These are phyloP conservation scores for Carex myosuroides DNA, from an alignment of 176 grass and related monocot species.

Conservation along the genomic window DNA sequence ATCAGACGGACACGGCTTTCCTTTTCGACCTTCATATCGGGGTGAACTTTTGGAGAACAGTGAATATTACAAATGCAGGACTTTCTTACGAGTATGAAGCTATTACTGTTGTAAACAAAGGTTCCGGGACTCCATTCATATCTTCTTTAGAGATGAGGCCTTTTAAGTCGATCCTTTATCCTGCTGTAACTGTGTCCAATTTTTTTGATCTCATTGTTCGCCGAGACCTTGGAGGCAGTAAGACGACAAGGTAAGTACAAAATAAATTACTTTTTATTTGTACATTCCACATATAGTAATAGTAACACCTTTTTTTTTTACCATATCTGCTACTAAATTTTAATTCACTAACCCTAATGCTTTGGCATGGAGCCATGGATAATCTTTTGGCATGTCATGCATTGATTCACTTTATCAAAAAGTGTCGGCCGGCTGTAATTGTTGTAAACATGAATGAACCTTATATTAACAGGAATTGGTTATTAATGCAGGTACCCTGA, in stretches of 20 bases:
- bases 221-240: not conserved
- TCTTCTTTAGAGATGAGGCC: slow-evolving; percentile 22
- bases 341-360: too few species aligned
- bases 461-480: too few species aligned
- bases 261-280: too few species aligned
- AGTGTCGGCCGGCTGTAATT: too few species aligned
- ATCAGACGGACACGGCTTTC: not conserved
- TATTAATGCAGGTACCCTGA: not conserved
- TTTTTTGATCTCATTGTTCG: not conserved
- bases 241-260: not conserved
- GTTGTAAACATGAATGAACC: too few species aligned
- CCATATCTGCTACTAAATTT: too few species aligned
- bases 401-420: too few species aligned
- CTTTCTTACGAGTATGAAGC: not conserved
- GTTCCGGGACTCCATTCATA: slow-evolving; percentile 9
- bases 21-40: slow-evolving; percentile 12
- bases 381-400: too few species aligned
- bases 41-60: slow-evolving; percentile 18
- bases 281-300: too few species aligned
- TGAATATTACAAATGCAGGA: slow-evolving; percentile 1
- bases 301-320: too few species aligned
- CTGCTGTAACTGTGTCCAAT: not conserved
- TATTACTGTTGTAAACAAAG: not conserved
- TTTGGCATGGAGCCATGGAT: too few species aligned
- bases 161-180: not conserved